Percentiles rank a stretch among this genome's conserved stretches.
These are phyloP conservation scores for Ganoderma lingzhi DNA, from an alignment of 1,284 basidiomycete species.

Conservation along the genomic window DNA sequence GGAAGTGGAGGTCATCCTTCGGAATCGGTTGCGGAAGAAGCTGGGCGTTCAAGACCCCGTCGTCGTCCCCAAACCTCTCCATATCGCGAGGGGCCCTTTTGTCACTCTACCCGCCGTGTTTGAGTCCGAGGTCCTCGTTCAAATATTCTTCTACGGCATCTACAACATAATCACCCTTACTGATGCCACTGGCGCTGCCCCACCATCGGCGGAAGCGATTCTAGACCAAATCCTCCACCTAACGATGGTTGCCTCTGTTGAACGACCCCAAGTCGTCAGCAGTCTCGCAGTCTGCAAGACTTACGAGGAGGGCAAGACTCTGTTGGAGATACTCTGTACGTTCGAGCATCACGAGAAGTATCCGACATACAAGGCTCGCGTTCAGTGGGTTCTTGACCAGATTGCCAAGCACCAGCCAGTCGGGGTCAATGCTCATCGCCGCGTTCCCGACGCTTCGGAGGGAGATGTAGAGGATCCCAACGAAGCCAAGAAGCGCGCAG, in stretches of 20 bases:
- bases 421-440: slow-evolving; percentile 61
- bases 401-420: slow-evolving; percentile 62
- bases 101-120: slow-evolving; percentile 64
- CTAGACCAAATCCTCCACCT: slow-evolving; percentile 91
- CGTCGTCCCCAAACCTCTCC: slow-evolving; percentile 76
- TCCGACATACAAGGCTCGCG: slow-evolving; percentile 71
- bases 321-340: slow-evolving; percentile 78
- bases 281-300: slow-evolving; percentile 58
- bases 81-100: slow-evolving; percentile 75
- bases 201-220: slow-evolving; percentile 85
- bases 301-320: slow-evolving; percentile 66
- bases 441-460: slow-evolving; percentile 48
- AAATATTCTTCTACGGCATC: slow-evolving; percentile 82
- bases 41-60: slow-evolving; percentile 72
- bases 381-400: slow-evolving; percentile 78
- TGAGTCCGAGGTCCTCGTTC: slow-evolving; percentile 73
- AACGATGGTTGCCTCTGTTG: slow-evolving; percentile 82
- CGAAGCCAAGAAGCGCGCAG: slow-evolving; percentile 79
- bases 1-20: slow-evolving; percentile 87
- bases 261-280: slow-evolving; percentile 72
- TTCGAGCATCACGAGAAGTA: slow-evolving; percentile 82
- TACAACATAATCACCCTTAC: slow-evolving; percentile 73
- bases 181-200: slow-evolving; percentile 61
- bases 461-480: slow-evolving; percentile 59
- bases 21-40: slow-evolving; percentile 74